Conservation (phyloP, 2,329 filamentous ascomycete species). For the Lithohypha guttulata region DNA sequence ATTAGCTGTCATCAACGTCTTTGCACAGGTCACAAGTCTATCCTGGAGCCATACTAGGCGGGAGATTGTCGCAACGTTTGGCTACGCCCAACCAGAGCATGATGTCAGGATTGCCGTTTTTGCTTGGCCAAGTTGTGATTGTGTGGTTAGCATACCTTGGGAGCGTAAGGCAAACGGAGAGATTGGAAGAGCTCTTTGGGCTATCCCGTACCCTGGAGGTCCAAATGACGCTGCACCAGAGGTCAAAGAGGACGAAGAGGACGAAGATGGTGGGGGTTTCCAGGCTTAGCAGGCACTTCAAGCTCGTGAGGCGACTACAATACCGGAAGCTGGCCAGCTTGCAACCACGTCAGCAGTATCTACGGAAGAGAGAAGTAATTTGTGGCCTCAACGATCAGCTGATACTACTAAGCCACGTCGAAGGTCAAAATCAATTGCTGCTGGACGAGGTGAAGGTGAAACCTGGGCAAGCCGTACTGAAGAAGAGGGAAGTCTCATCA, state of each 20-base stretch:
- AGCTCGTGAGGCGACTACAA: background rate
- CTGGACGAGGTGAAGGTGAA: slow-evolving; percentile 38
- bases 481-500: slow-evolving; percentile 73
- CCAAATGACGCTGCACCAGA: slow-evolving; percentile 30
- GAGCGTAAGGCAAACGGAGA: slow-evolving; percentile 28
- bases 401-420: background rate
- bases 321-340: background rate
- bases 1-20: slow-evolving; percentile 82
- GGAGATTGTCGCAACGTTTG: slow-evolving; percentile 89
- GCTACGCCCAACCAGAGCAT: slow-evolving; percentile 84
- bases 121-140: slow-evolving; percentile 82
- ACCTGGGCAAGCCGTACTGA: slow-evolving; percentile 45
- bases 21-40: slow-evolving; percentile 84
- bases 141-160: slow-evolving; percentile 79
- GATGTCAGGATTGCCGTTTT: slow-evolving; percentile 84
- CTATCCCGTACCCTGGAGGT: slow-evolving; percentile 69
- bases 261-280: slow-evolving; percentile 3
- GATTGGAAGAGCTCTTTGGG: slow-evolving; percentile 58
- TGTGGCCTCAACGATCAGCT: too few relatives aligned
- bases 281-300: slow-evolving; percentile 5
- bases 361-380: too few relatives aligned
- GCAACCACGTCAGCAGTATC: too few relatives aligned
- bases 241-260: slow-evolving; percentile 3
- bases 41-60: slow-evolving; percentile 78
- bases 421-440: background rate